phyloP scores from a whole-genome alignment of 1,139 yeast species.

The Tardiomyces blankii region DNA sequence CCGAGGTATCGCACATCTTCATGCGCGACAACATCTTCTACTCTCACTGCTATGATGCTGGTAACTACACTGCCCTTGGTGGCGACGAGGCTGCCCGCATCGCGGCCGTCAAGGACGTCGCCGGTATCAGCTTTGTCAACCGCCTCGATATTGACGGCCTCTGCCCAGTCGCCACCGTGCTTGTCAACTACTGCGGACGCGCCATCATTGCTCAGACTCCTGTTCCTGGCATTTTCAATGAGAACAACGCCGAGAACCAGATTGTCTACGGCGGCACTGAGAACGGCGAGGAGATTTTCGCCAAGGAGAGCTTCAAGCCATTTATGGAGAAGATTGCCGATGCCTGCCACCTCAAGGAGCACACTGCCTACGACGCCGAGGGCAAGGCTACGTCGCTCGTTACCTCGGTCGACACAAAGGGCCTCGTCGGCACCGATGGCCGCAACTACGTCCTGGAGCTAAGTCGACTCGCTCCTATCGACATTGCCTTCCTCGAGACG shows the following conservation, averaged over 20 bases:
- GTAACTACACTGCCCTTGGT: slow-evolving; percentile 54
- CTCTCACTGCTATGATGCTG: slow-evolving; percentile 67
- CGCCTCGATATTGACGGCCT: slow-evolving; percentile 54
- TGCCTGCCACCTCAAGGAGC: slow-evolving; percentile 68
- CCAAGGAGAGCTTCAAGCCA: slow-evolving; percentile 40
- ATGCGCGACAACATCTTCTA: slow-evolving; percentile 79
- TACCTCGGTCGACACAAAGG: slow-evolving; percentile 74
- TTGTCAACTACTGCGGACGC: slow-evolving; percentile 83
- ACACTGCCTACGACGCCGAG: slow-evolving; percentile 39
- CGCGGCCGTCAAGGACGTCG: slow-evolving; percentile 68
- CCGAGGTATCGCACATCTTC: slow-evolving; percentile 48
- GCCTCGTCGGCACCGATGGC: slow-evolving; percentile 76
- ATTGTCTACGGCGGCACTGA: slow-evolving; percentile 70
- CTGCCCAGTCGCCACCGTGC: slow-evolving; percentile 62
- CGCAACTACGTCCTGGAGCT: slow-evolving; percentile 78
- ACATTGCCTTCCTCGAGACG: slow-evolving; percentile 58
- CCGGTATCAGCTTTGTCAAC: slow-evolving; percentile 59
- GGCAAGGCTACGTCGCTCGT: slow-evolving; percentile 38
- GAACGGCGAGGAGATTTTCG: slow-evolving; percentile 39
- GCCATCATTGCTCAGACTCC: slow-evolving; percentile 90
- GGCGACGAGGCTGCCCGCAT: slow-evolving; percentile 83
- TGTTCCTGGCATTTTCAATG: slow-evolving; percentile 84
- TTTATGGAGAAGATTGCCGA: slow-evolving; percentile 56
- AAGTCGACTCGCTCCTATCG: slow-evolving; percentile 76
- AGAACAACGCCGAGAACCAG: slow-evolving; percentile 28